Conservation (phyloP, 805 yeast genomes). For the Yamadazyma akitaensis region DNA sequence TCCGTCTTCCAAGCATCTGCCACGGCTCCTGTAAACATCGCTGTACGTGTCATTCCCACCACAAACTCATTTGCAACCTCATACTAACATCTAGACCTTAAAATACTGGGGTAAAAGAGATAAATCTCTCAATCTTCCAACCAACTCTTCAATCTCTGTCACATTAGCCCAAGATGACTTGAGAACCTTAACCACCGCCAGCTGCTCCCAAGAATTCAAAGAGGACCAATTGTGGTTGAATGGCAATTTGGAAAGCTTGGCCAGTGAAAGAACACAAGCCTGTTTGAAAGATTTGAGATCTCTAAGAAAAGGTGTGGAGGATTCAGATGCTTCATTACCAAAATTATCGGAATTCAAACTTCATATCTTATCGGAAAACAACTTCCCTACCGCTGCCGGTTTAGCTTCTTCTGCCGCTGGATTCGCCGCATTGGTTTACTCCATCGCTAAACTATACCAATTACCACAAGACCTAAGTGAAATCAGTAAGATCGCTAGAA, state of each 20-base stretch:
- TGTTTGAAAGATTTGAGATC: slow-evolving; percentile 74
- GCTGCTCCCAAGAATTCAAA: slow-evolving; percentile 54
- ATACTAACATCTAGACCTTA: slow-evolving; percentile 53
- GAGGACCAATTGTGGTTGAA: slow-evolving; percentile 80
- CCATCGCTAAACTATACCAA: slow-evolving; percentile 81
- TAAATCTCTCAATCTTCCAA: slow-evolving; percentile 81
- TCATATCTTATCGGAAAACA: slow-evolving; percentile 87
- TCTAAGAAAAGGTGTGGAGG: slow-evolving; percentile 63
- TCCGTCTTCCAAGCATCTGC: slow-evolving; percentile 68
- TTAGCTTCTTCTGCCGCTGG: slow-evolving; percentile 98
- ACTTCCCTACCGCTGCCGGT: slow-evolving; percentile 99
- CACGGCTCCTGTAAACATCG: slow-evolving; percentile 97
- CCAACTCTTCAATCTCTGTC: slow-evolving; percentile 93
- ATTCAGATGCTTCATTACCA: slow-evolving; percentile 51
- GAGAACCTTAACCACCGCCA: slow-evolving; percentile 87
- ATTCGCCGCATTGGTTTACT: slow-evolving; percentile 88
- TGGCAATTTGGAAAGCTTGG: slow-evolving; percentile 74
- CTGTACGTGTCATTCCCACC: slow-evolving; percentile 49
- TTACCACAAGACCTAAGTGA: slow-evolving; percentile 85
- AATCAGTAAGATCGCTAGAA: slow-evolving; percentile 89
- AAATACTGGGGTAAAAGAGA: slow-evolving; percentile 99
- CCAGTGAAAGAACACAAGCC: slow-evolving; percentile 59
- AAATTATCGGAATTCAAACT: slow-evolving; percentile 61
- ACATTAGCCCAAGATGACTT: slow-evolving; percentile 89
- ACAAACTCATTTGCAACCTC: neutral